Percentiles rank a stretch among this genome's conserved stretches.
These are phyloP conservation scores for Persicaria maculosa DNA, from an alignment of 148 eudicot species.

Conservation along the genomic window DNA sequence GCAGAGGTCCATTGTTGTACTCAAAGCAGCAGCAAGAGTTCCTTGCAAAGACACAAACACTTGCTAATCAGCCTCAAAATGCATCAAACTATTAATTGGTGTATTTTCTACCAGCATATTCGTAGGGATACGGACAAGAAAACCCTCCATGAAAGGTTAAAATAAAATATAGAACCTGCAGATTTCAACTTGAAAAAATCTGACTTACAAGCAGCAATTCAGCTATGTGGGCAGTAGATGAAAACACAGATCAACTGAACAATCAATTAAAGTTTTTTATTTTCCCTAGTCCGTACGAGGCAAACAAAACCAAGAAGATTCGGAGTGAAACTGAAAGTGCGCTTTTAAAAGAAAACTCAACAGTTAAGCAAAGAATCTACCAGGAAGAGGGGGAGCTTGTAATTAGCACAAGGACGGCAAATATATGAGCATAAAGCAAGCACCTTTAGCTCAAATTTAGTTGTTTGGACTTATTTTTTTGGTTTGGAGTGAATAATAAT, in stretches of 20 bases:
- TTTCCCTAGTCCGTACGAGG: background rate
- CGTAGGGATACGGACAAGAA: background rate
- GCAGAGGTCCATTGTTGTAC: background rate
- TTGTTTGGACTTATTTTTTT: background rate
- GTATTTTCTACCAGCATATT: background rate
- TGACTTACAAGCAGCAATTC: conserved; percentile 7
- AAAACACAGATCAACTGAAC: background rate
- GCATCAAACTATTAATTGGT: background rate
- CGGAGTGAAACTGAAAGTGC: background rate
- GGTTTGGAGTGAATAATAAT: too few species aligned
- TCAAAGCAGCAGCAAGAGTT: background rate
- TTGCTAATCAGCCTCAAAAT: background rate
- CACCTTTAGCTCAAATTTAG: background rate
- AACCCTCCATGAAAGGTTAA: background rate
- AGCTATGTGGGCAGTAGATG: background rate
- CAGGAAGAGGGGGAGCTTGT: background rate
- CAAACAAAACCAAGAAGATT: background rate
- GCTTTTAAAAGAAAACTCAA: background rate
- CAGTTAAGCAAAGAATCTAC: background rate
- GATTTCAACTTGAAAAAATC: background rate
- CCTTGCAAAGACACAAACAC: conserved; percentile 7
- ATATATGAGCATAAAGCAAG: background rate
- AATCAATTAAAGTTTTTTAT: background rate
- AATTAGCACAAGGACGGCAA: conserved; percentile 2
- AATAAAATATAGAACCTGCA: background rate